Base-by-base conservation (phyloP, 2,329 filamentous ascomycete genomes). In the Leptographium lundbergii region DNA sequence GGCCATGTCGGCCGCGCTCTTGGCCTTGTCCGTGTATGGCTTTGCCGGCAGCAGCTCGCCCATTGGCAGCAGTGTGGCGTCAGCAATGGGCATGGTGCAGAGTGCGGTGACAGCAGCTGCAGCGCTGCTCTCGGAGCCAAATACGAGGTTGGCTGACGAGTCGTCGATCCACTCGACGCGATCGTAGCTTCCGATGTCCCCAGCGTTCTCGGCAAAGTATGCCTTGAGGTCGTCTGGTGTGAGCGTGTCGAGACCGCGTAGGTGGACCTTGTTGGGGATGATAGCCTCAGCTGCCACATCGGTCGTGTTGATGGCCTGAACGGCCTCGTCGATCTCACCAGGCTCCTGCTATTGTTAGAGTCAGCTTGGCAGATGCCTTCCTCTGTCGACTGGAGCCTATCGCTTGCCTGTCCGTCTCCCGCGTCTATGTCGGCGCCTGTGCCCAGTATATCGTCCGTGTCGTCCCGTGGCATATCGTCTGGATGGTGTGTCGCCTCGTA, bases 121-220 rank as follows among this genome's bases (percentile, higher is more conserved):
- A 1, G 82, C 82, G 7, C 70, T 68, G 27, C 71, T 68, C 17
- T 82, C 75, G 7, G 78, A 78, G 47, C 73, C 75, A 73, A 94
- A 97, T 57, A 95, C 72, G 57, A 96, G 77, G 69, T 97, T 97
- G 62, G 90, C 89, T 0, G 90, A 92, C 7, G 83, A 85, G 71
- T 99, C 94, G 70, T 97, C 89, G 64, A 99, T 90, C 94, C 94
- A 99, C 73, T 97, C 91, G 63, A 96, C 77, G 62, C 81, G 79
- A 59, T 81, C 75, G 59, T 85, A 76, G 56, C 74, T 68, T 59
- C 78, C 76, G n/a, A 78, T 76, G 17, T 72, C 69, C 42, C 77
- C 74, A 67, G 81, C 90, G 70, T 94, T 81, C 63, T 88, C 79
- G 54, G 77, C 73, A 10, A 89, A 82, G 66, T 91, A 96, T 61